Conservation (phyloP, 768 basidiomycete species). For the Suillus americanus region DNA sequence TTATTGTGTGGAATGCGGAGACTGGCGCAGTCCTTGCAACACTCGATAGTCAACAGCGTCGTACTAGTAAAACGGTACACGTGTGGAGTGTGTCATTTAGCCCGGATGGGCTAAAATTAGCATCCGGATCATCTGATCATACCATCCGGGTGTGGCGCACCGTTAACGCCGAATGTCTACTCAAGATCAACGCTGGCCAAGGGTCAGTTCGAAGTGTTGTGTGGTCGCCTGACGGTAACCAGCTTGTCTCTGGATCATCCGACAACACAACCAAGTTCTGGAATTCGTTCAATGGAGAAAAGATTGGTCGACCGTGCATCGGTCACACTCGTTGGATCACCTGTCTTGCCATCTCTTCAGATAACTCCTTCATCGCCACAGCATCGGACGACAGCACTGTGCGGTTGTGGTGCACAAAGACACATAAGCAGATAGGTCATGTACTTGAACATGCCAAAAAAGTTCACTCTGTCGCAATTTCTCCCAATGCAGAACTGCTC, state of each 20-base stretch:
- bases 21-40: conserved; percentile 4
- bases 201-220: conserved; percentile 2
- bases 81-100: conserved; percentile 1
- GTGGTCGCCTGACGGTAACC: conserved; percentile 3
- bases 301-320: not conserved
- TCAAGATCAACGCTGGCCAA: not conserved
- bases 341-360: not conserved
- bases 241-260: conserved; percentile 3
- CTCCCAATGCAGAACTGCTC: not conserved
- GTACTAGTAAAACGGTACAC: not conserved
- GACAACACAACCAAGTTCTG: conserved; percentile 1
- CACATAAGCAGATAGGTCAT: not conserved
- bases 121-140: not conserved
- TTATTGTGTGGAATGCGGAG: conserved; percentile 8
- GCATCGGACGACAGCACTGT: not conserved
- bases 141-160: not conserved
- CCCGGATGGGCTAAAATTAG: not conserved
- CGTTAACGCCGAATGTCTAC: not conserved
- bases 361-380: not conserved
- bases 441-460: not conserved
- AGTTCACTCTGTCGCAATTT: conserved; percentile 1
- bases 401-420: not conserved
- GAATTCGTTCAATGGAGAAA: conserved; percentile 3
- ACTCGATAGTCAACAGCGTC: not conserved
- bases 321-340: not conserved